phyloP scores from a whole-genome alignment of 208 protist species.

The Entamoeba histolytica region DNA sequence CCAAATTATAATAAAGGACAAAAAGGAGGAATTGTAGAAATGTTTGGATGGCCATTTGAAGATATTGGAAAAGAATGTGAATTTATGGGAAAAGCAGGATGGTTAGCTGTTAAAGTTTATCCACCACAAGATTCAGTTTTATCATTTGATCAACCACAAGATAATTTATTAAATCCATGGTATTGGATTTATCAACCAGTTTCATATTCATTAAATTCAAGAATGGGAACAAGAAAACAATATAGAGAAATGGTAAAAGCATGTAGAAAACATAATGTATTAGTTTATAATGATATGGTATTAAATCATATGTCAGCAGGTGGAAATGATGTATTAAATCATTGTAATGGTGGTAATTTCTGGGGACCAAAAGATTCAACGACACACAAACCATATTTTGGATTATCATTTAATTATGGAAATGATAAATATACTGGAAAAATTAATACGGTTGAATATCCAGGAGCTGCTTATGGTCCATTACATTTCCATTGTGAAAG shows the following conservation, averaged over 20 bases:
- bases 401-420: neutral
- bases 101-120: conserved; percentile 42
- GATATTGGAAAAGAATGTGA: conserved; percentile 24
- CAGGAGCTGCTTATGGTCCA: conserved; percentile 34
- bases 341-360: conserved; percentile 21
- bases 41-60: conserved; percentile 33
- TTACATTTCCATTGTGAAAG: conserved; percentile 47
- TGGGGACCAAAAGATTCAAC: conserved; percentile 32
- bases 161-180: conserved; percentile 42
- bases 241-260: conserved; percentile 34
- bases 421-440: conserved; percentile 25
- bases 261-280: conserved; percentile 31
- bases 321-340: conserved; percentile 34
- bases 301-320: conserved; percentile 43
- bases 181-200: conserved; percentile 48
- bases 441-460: conserved; percentile 30
- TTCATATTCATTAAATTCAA: conserved; percentile 34
- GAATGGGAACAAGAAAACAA: conserved; percentile 33
- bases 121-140: conserved; percentile 39
- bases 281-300: conserved; percentile 45
- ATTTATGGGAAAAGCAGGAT: conserved; percentile 26
- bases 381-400: neutral
- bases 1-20: conserved; percentile 40
- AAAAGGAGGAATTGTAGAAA: conserved; percentile 41
- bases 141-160: conserved; percentile 20